Percentiles rank a stretch among this genome's conserved stretches.
These are phyloP conservation scores for Magnusiomyces tetraspermus DNA, from an alignment of 1,139 yeast species.

Conservation along the genomic window DNA sequence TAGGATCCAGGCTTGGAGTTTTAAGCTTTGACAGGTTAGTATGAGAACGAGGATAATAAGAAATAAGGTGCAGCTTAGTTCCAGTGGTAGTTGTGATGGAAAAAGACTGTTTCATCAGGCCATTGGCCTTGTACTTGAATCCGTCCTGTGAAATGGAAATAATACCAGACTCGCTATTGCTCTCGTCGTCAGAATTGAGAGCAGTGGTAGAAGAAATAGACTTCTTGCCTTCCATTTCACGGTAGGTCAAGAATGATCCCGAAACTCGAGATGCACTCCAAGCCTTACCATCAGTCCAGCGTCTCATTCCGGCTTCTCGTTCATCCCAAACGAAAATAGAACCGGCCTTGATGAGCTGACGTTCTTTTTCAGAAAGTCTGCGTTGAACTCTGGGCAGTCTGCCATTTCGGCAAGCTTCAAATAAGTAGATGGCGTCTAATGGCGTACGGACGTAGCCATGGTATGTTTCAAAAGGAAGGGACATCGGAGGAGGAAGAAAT, in stretches of 20 bases:
- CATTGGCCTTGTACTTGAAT: conserved; percentile 38
- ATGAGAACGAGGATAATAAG: conserved; percentile 37
- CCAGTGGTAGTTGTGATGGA: conserved; percentile 45
- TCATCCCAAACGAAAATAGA: conserved; percentile 66
- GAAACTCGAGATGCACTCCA: conserved; percentile 68
- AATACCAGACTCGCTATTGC: neutral
- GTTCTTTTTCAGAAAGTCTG: conserved; percentile 49
- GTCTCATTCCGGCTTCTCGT: conserved; percentile 56
- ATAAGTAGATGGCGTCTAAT: conserved; percentile 51
- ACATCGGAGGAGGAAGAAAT: neutral
- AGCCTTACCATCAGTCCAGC: conserved; percentile 67
- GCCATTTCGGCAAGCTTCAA: conserved; percentile 55
- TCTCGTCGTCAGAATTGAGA: conserved; percentile 2
- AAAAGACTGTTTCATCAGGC: conserved; percentile 53
- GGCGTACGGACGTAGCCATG: conserved; percentile 49
- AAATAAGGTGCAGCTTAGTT: conserved; percentile 48
- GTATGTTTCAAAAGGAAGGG: conserved; percentile 39
- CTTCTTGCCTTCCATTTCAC: conserved; percentile 45
- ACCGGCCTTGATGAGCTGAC: conserved; percentile 47
- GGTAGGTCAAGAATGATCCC: conserved; percentile 55
- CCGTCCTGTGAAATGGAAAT: conserved; percentile 19
- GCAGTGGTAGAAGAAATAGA: conserved; percentile 10
- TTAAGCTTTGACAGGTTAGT: conserved; percentile 24
- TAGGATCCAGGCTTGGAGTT: conserved; percentile 38
- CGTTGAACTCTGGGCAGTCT: conserved; percentile 50